A percentile compares a stretch with the other conserved stretches of the same genome.
Conservation (phyloP, 2,329 filamentous ascomycete species). For the Fusarium mangiferae region DNA sequence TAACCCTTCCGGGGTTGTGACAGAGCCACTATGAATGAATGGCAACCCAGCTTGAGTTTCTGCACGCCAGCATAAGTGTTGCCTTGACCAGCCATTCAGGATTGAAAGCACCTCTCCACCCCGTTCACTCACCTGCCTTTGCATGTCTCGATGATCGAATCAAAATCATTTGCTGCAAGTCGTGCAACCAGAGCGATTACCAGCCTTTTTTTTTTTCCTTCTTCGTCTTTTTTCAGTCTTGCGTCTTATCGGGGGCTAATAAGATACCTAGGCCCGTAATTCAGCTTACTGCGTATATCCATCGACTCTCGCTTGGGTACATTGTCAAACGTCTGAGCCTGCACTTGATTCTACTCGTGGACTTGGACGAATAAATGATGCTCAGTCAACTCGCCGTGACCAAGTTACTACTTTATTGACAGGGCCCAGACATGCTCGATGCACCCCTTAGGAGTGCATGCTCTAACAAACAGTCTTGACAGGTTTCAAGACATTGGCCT, state of each 20-base stretch:
- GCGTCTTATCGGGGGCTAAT: conserved; percentile 19
- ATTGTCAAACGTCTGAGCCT: not conserved
- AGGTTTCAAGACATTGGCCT: conserved; percentile 32
- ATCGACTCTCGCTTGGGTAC: conserved; percentile 3
- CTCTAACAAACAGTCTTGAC: conserved; percentile 5
- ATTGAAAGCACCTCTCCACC: conserved; percentile 31
- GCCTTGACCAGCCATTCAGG: conserved; percentile 36
- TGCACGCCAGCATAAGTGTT: conserved; percentile 33
- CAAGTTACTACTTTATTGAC: not conserved
- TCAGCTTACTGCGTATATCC: not conserved
- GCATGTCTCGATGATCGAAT: conserved; percentile 36
- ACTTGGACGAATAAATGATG: not conserved
- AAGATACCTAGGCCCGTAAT: conserved; percentile 31
- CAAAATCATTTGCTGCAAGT: conserved; percentile 36
- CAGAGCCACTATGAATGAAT: conserved; percentile 30
- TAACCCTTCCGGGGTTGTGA: conserved; percentile 23
- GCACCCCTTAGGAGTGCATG: not conserved
- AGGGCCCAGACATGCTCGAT: not conserved
- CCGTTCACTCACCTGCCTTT: conserved; percentile 29
- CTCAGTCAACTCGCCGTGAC: not conserved
- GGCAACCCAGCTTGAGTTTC: conserved; percentile 30
- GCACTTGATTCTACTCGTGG: not conserved
- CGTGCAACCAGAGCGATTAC: conserved; percentile 31
- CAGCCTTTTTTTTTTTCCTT: not conserved
- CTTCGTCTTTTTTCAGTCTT: not conserved